A percentile compares a stretch with the other conserved stretches of the same genome.
These are phyloP conservation scores for Schrenkiella parvula DNA, from an alignment of 345 rosid species.

Conservation along the genomic window DNA sequence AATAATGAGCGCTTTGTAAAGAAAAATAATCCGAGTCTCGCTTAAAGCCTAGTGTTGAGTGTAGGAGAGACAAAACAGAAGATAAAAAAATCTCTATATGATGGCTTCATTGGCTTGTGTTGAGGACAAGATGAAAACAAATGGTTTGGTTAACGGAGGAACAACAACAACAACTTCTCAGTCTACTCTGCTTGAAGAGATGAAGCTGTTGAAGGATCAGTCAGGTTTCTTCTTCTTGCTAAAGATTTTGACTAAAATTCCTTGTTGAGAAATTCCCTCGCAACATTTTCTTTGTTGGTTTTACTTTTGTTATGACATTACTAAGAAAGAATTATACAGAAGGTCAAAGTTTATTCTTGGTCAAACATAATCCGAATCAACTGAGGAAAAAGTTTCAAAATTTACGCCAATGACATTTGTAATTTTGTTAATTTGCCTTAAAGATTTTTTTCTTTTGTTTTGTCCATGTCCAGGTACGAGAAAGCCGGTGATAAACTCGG, in stretches of 20 bases:
- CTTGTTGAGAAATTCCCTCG: neutral
- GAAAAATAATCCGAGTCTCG: conserved; percentile 2
- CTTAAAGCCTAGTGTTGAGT: conserved; percentile 15
- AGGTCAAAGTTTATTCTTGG: neutral
- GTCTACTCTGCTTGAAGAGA: conserved; percentile 67
- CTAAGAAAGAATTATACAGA: neutral
- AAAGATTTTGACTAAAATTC: neutral
- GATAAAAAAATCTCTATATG: neutral
- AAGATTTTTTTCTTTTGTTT: neutral
- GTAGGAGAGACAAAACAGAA: conserved; percentile 13
- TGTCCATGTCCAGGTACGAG: conserved; percentile 47
- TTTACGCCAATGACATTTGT: neutral
- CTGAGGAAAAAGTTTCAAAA: neutral
- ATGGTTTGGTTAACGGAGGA: conserved; percentile 35
- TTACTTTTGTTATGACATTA: neutral
- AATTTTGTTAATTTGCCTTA: neutral
- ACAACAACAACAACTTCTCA: conserved; percentile 20
- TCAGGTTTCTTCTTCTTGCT: conserved; percentile 57
- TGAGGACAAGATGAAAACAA: conserved; percentile 66
- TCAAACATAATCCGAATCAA: neutral
- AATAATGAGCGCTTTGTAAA: conserved; percentile 1
- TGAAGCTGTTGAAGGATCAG: conserved; percentile 89
- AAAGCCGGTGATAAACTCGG: conserved; percentile 66
- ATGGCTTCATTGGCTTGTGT: conserved; percentile 50
- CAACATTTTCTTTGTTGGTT: neutral